phyloP scores from a whole-genome alignment of 768 basidiomycete genomes.

The Filobasidium wieringae region DNA sequence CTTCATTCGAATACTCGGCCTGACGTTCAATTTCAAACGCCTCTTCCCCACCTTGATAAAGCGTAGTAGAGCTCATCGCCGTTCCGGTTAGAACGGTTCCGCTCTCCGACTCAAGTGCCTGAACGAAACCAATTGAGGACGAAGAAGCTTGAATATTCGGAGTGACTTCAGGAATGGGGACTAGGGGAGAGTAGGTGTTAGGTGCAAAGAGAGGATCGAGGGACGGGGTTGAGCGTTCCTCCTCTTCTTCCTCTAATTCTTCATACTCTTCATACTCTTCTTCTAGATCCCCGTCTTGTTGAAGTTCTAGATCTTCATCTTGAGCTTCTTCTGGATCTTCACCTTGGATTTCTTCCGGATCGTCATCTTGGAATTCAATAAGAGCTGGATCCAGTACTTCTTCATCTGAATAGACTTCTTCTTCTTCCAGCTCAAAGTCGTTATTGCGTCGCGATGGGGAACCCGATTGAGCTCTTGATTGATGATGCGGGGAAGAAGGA shows the following conservation, averaged over 20 bases:
- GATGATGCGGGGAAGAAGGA: neutral
- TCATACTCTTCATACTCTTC: neutral
- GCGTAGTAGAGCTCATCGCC: too few species aligned
- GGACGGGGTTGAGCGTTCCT: too few species aligned
- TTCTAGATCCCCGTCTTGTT: neutral
- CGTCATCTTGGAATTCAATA: neutral
- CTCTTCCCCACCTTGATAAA: too few species aligned
- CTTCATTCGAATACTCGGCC: too few species aligned
- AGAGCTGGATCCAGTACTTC: neutral
- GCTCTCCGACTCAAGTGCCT: too few species aligned
- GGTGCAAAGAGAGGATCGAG: too few species aligned
- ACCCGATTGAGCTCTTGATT: neutral
- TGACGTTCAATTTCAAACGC: too few species aligned
- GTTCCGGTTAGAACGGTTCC: too few species aligned
- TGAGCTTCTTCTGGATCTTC: neutral
- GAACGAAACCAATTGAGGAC: too few species aligned
- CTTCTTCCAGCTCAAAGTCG: neutral
- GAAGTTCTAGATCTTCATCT: neutral
- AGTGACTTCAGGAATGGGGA: too few species aligned
- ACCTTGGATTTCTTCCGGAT: neutral
- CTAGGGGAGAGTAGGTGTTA: too few species aligned
- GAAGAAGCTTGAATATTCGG: too few species aligned
- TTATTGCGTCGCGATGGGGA: neutral
- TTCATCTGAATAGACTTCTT: neutral
- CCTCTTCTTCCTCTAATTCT: neutral